Percentiles rank a stretch among this genome's conserved stretches.
phyloP scores from a whole-genome alignment of 306 rosid species.

The Cucurbita moschata region DNA sequence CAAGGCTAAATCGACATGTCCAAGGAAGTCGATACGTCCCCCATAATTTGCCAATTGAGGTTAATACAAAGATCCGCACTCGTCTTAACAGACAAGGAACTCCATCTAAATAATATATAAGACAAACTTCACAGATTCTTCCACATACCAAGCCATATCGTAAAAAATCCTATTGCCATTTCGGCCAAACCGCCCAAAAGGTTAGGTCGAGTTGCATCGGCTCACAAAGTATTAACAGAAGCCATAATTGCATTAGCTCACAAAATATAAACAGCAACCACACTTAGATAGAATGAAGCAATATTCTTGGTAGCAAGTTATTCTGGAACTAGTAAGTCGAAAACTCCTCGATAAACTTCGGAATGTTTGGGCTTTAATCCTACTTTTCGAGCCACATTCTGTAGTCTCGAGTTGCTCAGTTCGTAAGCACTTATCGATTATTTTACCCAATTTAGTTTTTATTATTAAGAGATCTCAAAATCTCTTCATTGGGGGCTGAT shows the following conservation, averaged over 20 bases:
- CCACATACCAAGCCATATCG: neutral
- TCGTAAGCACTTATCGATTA: neutral
- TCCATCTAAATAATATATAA: neutral
- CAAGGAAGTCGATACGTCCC: neutral
- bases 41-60: neutral
- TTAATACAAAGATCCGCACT: neutral
- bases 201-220: neutral
- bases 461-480: neutral
- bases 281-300: neutral
- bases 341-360: neutral
- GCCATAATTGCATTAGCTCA: too few relatives aligned
- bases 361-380: neutral
- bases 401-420: neutral
- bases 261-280: too few relatives aligned
- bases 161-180: neutral
- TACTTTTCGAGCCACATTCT: neutral
- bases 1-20: neutral
- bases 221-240: too few relatives aligned
- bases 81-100: slow-evolving; percentile 2
- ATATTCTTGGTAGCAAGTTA: neutral
- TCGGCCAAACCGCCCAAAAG: neutral
- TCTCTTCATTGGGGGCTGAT: neutral
- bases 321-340: neutral
- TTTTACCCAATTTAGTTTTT: neutral
- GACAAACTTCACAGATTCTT: neutral